Base-by-base conservation (phyloP, 345 rosid species). In the Salix caprea region DNA sequence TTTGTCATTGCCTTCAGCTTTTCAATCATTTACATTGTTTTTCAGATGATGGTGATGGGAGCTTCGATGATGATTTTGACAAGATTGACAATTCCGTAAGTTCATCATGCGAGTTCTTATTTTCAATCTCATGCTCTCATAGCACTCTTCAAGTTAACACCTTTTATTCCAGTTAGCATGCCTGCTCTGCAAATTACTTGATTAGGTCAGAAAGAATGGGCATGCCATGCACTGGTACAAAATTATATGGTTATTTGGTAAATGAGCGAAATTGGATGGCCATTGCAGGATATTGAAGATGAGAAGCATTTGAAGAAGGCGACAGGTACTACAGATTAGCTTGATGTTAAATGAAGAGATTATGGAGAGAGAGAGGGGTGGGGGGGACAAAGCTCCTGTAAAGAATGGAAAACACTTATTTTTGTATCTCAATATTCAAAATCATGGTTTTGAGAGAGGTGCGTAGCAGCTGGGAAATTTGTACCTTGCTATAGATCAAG, bases 1-100 rank as follows among this genome's bases (percentile, higher is more conserved):
- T 16, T 48, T 16, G 23, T 40, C 65, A 37, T 64, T 30, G 46
- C 24, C 58, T n/a, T 72, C 70, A 61, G 50, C 65, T 40, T 76
- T 19, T 73, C 70, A 40, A 75, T 71, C 11, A 70, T 67, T 37
- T 42, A 37, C 60, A n/a, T 74, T 54, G 24, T 65, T 71, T 78
- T 83, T 48, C 85, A 94, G 97, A 86, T 86, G 97, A 87, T 73
- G 91, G 70, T 66, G 91, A 89, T 76, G 90, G 77, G 76, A 89
- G 86, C 86, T 78, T 92, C 44, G 91, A 78, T 73, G 98, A 94
- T 86, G 98, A 94, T 81, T 92, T 94, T 76, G 97, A 92, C 90
- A 90, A 89, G 86, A 91, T 91, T n/a, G 96, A 82, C 70, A 94
- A 86, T 83, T 89, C 94, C 40, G 98, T 94, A 88, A 92, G 94